Evolutionary conservation across 2,329 filamentous ascomycete genomes (phyloP), one percentile per base, ranked within the genome.

Genomic region (Chaetomium sp.): DNA sequence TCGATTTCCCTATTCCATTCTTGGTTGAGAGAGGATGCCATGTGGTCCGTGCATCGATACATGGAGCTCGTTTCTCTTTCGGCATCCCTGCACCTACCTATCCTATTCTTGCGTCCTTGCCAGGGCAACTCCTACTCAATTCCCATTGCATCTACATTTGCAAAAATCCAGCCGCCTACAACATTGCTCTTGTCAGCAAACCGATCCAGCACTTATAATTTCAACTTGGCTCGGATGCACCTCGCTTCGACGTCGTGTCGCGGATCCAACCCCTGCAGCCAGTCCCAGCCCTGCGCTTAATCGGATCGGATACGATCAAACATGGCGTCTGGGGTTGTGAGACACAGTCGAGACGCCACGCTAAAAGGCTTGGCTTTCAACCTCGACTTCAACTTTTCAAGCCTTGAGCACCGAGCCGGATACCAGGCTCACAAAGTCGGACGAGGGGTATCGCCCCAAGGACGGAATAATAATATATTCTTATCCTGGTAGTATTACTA

Each of bases 271-370:
- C 65, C 65, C 64, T 71, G 67, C 62, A 67, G 67, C 69, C 70
- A 71, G 65, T 70, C 62, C 23, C 57, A 61, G 54, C 47, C 49
- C 65, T 23, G 61, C 69, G 67, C 65, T 72, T 67, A 56, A 65
- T 66, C 68, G 35, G 63, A 66, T 67, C 66, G 49, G 67, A 66
- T 53, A 50, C 33, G 63, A 69, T 71, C 70, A 71, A 71, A 71
- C 70, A 38, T 50, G 45, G 47, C 21, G 42, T 31, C 60, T 51
- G 56, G 66, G 62, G 45, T 65, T 64, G 53, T 71, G 70, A 71
- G 68, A 72, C 70, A 67, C 19, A 66, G 50, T 60, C 67, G 70
- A 72, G 69, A 72, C 70, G 60, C 60, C 49, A 58, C 65, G 60
- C 63, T 38, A 62, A 58, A 58, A 57, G n/a, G 50, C 64, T 65